Conservation (phyloP, 305 asterid genomes). For the Euphrasia arctica region DNA sequence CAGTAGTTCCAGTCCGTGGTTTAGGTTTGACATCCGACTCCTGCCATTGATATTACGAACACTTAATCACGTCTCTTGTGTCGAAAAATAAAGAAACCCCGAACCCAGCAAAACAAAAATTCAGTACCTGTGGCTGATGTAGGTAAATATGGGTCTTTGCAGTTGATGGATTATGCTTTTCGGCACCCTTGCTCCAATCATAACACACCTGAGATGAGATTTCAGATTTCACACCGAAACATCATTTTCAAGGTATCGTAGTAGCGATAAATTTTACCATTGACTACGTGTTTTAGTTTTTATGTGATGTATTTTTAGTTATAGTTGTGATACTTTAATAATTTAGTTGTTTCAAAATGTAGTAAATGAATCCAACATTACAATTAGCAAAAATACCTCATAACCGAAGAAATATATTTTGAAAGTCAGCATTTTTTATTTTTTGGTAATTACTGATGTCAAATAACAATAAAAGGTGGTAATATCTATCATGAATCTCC, state of each 20-base stretch:
- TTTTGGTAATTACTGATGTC: not conserved
- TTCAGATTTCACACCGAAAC: not conserved
- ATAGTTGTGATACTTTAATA: too few species aligned
- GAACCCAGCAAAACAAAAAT: not conserved
- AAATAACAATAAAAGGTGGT: not conserved
- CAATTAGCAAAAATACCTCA: too few species aligned
- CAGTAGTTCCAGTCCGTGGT: slow-evolving; percentile 55
- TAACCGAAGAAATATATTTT: too few species aligned
- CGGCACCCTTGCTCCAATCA: slow-evolving; percentile 99
- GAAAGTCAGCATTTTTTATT: too few species aligned
- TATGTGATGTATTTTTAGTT: not conserved
- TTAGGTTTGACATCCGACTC: slow-evolving; percentile 86
- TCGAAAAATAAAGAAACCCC: not conserved
- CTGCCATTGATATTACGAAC: slow-evolving; percentile 36
- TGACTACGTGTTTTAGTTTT: not conserved
- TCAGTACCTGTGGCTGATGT: slow-evolving; percentile 72
- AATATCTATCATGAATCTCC: not conserved
- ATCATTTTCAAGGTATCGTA: not conserved
- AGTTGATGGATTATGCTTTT: slow-evolving; percentile 84
- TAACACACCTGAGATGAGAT: slow-evolving; percentile 61
- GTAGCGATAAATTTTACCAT: not conserved
- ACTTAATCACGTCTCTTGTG: not conserved
- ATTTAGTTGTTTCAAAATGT: too few species aligned
- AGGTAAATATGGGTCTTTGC: slow-evolving; percentile 73
- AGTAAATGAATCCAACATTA: too few species aligned